Conservation (phyloP, 2,329 filamentous ascomycete genomes). For the Ophiostoma perfectum region DNA sequence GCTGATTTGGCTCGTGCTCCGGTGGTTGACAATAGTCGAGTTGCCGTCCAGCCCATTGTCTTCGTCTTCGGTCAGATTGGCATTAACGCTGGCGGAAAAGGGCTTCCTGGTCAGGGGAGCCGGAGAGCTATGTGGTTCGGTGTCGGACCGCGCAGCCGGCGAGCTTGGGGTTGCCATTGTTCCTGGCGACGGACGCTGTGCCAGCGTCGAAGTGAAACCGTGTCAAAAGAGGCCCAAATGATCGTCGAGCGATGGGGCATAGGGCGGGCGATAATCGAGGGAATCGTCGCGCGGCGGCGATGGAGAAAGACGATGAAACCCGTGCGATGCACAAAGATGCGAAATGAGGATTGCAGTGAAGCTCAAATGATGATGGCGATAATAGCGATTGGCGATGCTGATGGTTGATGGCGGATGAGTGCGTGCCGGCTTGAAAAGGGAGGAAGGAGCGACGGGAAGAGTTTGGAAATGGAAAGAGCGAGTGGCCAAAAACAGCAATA, state of each 20-base stretch:
- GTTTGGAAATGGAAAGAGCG: slow-evolving; percentile 6
- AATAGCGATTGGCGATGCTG: background rate
- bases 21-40: slow-evolving; percentile 32
- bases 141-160: slow-evolving; percentile 40
- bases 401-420: background rate
- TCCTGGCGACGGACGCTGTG: slow-evolving; percentile 2
- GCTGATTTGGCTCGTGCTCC: slow-evolving; percentile 11
- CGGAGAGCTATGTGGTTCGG: slow-evolving; percentile 45
- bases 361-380: background rate
- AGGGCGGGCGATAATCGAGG: background rate
- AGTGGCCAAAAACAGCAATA: slow-evolving; percentile 2
- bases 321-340: background rate
- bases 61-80: slow-evolving; percentile 46
- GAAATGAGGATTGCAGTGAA: background rate
- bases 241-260: background rate
- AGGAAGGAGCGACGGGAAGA: background rate
- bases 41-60: slow-evolving; percentile 30
- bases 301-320: background rate
- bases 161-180: slow-evolving; percentile 37
- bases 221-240: background rate
- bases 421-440: background rate
- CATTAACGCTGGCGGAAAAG: slow-evolving; percentile 43
- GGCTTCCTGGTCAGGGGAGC: slow-evolving; percentile 40
- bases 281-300: background rate
- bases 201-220: background rate